phyloP scores from a whole-genome alignment of 192 early-diverging fungal species.

The Linnemannia zychae region DNA sequence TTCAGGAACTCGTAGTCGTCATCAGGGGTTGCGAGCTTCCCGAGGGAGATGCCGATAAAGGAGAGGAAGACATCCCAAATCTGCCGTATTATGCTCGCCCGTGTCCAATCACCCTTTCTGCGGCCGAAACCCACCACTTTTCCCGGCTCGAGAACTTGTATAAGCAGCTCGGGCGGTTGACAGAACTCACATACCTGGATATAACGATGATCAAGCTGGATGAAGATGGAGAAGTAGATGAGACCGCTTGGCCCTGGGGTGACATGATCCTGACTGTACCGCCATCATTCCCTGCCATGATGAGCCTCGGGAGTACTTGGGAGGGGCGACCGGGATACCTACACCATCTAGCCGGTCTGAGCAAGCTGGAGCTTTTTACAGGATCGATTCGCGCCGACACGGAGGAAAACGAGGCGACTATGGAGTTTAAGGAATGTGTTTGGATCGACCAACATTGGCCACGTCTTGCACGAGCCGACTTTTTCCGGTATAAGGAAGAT shows the following conservation, averaged over 20 bases:
- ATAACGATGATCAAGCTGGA: not conserved
- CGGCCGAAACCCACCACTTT: not conserved
- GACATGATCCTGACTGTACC: not conserved
- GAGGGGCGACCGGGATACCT: not conserved
- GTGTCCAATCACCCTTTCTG: not conserved
- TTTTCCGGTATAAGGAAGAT: not conserved
- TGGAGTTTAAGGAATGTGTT: not conserved
- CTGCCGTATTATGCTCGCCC: not conserved
- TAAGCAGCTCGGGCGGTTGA: not conserved
- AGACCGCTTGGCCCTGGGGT: no score
- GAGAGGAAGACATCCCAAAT: no score
- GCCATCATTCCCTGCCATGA: not conserved
- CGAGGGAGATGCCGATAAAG: not conserved
- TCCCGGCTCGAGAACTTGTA: not conserved
- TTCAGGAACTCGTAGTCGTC: not conserved
- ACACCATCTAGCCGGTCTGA: not conserved
- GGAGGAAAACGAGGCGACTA: not conserved
- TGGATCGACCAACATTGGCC: not conserved
- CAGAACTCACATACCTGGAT: not conserved
- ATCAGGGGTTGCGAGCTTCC: not conserved
- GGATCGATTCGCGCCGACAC: not conserved
- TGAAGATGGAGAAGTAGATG: not conserved
- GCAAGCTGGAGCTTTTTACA: not conserved
- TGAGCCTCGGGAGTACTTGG: not conserved
- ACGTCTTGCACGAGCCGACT: not conserved